Percentiles rank a stretch among this genome's conserved stretches.
These are phyloP conservation scores for Magnusiomyces suaveolens DNA, from an alignment of 1,139 yeast genomes.

Conservation along the genomic window DNA sequence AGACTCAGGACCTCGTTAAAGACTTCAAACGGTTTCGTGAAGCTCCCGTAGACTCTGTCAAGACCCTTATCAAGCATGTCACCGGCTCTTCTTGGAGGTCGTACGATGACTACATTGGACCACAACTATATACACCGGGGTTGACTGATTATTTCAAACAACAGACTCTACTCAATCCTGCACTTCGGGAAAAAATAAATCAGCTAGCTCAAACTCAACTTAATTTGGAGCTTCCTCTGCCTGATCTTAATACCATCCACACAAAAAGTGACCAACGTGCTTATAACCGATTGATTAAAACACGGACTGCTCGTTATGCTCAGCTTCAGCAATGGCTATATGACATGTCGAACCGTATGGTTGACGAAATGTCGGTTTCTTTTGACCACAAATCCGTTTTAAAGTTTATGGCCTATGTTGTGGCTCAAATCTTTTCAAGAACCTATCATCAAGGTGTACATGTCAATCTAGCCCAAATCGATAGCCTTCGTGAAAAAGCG, in stretches of 20 bases:
- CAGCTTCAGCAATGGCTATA: conserved; percentile 28
- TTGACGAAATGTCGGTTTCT: conserved; percentile 30
- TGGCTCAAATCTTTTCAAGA: conserved; percentile 34
- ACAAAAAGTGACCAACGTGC: conserved; percentile 12
- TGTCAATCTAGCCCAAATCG: conserved; percentile 31
- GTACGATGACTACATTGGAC: conserved; percentile 34
- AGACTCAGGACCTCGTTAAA: conserved; percentile 17
- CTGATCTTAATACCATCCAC: background rate
- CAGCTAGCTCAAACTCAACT: conserved; percentile 29
- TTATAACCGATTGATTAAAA: background rate
- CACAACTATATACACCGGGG: conserved; percentile 30
- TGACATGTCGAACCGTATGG: conserved; percentile 27
- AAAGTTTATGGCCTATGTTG: conserved; percentile 31
- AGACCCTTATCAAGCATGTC: conserved; percentile 27
- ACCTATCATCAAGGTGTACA: conserved; percentile 39
- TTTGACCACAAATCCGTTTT: conserved; percentile 29
- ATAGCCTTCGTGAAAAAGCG: conserved; percentile 30
- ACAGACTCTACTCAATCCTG: conserved; percentile 27
- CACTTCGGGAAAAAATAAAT: conserved; percentile 26
- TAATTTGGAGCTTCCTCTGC: conserved; percentile 22
- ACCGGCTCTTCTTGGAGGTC: conserved; percentile 34
- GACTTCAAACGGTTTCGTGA: conserved; percentile 30
- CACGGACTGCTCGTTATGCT: conserved; percentile 21
- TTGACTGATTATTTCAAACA: conserved; percentile 27
- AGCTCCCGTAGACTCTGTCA: conserved; percentile 29